phyloP scores from a whole-genome alignment of 2,329 filamentous ascomycete species.

The Anthostomella pinea region DNA sequence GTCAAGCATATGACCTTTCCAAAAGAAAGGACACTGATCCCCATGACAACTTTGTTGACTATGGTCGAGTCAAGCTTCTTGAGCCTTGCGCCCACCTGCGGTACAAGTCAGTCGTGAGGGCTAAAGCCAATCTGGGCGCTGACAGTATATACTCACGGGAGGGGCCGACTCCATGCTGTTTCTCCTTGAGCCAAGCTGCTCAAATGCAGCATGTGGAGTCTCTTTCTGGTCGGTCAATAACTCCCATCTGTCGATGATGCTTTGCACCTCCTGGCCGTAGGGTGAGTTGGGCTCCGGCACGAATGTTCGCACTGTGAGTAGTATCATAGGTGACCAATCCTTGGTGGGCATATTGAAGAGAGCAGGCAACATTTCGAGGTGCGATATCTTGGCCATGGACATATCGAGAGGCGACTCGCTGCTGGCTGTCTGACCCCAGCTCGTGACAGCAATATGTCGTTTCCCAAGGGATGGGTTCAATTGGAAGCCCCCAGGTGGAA shows the following conservation, averaged over 20 bases:
- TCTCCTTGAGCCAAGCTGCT: constrained; percentile 65
- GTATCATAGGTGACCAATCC: constrained; percentile 54
- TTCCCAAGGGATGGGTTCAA: constrained; percentile 54
- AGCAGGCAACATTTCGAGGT: constrained; percentile 70
- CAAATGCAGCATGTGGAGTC: constrained; percentile 70
- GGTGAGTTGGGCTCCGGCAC: constrained; percentile 51
- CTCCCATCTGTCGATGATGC: constrained; percentile 81
- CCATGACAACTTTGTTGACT: constrained; percentile 68
- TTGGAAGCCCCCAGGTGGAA: constrained; percentile 42
- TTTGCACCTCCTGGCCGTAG: constrained; percentile 64
- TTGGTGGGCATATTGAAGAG: constrained; percentile 59
- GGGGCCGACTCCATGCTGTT: constrained; percentile 42
- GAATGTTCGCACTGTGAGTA: constrained; percentile 72
- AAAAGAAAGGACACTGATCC: constrained; percentile 65
- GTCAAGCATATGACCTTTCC: constrained; percentile 70
- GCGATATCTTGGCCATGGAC: constrained; percentile 64
- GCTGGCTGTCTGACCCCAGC: constrained; percentile 51
- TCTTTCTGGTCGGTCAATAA: constrained; percentile 65
- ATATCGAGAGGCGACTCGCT: constrained; percentile 44
- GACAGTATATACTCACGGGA: constrained; percentile 11
- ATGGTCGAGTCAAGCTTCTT: constrained; percentile 65
- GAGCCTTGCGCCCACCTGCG: constrained; percentile 38
- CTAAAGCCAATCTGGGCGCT: no score
- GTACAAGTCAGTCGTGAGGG: constrained; percentile 11
- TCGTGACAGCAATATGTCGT: constrained; percentile 55